Evolutionary conservation across 306 rosid genomes (phyloP).

Genomic region (Gynostemma pentaphyllum): DNA sequence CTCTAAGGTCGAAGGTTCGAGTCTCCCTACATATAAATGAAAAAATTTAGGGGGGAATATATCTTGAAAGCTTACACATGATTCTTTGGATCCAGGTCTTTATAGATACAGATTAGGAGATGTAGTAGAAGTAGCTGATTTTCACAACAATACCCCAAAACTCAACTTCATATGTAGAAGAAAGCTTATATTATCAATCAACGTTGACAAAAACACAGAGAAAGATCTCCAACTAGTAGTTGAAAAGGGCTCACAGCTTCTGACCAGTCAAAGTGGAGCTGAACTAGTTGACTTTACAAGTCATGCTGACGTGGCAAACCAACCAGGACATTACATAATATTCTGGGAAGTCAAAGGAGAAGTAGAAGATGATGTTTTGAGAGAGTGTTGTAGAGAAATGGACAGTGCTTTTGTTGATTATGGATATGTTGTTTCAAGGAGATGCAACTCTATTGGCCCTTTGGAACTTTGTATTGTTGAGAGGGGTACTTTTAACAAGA

Average conservation of each 20-base stretch:
- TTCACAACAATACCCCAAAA: conserved; percentile 72
- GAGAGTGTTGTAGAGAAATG: conserved; percentile 58
- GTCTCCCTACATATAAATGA: no score
- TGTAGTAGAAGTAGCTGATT: conserved; percentile 79
- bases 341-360: conserved; percentile 88
- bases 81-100: conserved; percentile 38
- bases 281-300: conserved; percentile 81
- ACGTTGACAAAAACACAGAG: conserved; percentile 87
- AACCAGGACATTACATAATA: conserved; percentile 66
- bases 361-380: conserved; percentile 33
- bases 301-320: conserved; percentile 35
- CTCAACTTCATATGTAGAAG: conserved; percentile 68
- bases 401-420: conserved; percentile 62
- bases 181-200: conserved; percentile 55
- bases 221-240: conserved; percentile 82
- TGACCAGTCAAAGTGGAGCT: conserved; percentile 24
- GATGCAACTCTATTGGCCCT: conserved; percentile 61
- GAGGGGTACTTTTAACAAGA: conserved; percentile 63
- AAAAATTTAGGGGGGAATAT: no score
- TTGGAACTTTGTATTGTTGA: conserved; percentile 58
- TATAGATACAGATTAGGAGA: conserved; percentile 86
- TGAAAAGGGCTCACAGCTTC: conserved; percentile 45
- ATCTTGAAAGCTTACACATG: no score
- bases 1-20: no score
- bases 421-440: conserved; percentile 79